Base-by-base conservation (phyloP, 2,329 filamentous ascomycete species). In the Cordyceps cateniannulata region DNA sequence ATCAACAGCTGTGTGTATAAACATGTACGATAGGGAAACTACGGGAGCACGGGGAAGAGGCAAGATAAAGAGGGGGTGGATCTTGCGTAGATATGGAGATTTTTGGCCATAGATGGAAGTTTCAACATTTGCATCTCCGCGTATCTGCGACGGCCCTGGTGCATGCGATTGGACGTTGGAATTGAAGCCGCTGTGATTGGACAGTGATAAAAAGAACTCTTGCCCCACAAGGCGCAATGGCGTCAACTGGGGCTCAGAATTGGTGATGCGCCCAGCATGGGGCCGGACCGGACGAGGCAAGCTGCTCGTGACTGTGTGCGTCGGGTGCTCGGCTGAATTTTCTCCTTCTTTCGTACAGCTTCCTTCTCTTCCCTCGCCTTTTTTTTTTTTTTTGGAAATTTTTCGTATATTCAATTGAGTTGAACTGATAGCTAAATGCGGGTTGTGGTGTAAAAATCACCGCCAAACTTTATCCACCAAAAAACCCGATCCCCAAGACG, bases 191-290 rank as follows among this genome's bases (percentile, higher is more conserved):
- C 22, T 45, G 22, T 61, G 59, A 61, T 61, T 61, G 54, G 53
- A n/a, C 24, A 40, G 68, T 69, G 68, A 69, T 66, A 35, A 63
- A 52, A 50, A 38, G 22, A 20, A 42, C 1, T 2, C 3, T 6
- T n/a, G 14, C 54, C 42, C 60, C 63, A 63, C 65, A 63, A 62
- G 64, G 64, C 61, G 65, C 63, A 63, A 74, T 74, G 71, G 72
- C 72, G 72, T 73, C 71, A 74, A 65, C 66, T 68, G 61, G 57
- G 62, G 63, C 66, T 66, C 40, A 51, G 38, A 59, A 59, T 59
- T 59, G 57, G 57, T 59, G 57, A 59, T 59, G 49, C 27, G 14
- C 25, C n/a, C 8, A 12, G n/a, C n/a, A 35, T 27, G 51, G 51
- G 51, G 14, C 51, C 35, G 5, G 22, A 20, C 51, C 66, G 65